Evolutionary conservation across 2,329 filamentous ascomycete genomes (phyloP), one percentile per base, ranked within the genome.

Genomic region (Arthrobotrys entomopaga): DNA sequence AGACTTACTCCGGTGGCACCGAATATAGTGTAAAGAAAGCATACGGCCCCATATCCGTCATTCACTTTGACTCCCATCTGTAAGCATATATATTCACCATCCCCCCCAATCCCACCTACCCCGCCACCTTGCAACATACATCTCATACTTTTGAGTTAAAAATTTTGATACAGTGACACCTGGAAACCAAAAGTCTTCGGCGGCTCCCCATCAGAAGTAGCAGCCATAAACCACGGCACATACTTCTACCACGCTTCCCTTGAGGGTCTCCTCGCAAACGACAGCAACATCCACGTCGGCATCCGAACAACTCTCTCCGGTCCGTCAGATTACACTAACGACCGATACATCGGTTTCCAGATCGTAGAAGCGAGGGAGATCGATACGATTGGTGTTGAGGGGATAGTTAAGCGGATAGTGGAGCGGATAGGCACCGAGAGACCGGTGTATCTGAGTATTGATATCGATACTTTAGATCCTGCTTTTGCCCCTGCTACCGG

Each of bases 151-250:
- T 61, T 10, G 6, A 15, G n/a, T n/a, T n/a, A 82, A 79, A 2
- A 13, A 22, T 26, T n/a, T 3, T n/a, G n/a, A 5, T 4, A 43
- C n/a, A 59, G 56, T 8, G 85, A 86, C 76, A 85, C 85, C 79
- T 91, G 91, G 91, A 88, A 87, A 70, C 92, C 92, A 49, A 94
- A 94, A 80, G 92, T 95, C 24, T 96, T 96, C 78, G 92, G 92
- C 61, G 92, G 91, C 29, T 89, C 90, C 0, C 91, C 92, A 0
- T 90, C 87, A 26, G 86, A 93, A 74, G 87, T 89, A 43, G 91
- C 92, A 19, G 86, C 86, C 76, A 89, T 96, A 83, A 96, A 95
- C 82, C 91, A 95, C 82, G 92, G 92, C 48, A 95, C 91, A 0
- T 95, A 95, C 83, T 96, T 96, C 83, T 95, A 90, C 82, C 91